Evolutionary conservation across 345 rosid genomes (phyloP), one percentile per base, ranked within the genome.

Genomic region (Eucalyptus decipiens): DNA sequence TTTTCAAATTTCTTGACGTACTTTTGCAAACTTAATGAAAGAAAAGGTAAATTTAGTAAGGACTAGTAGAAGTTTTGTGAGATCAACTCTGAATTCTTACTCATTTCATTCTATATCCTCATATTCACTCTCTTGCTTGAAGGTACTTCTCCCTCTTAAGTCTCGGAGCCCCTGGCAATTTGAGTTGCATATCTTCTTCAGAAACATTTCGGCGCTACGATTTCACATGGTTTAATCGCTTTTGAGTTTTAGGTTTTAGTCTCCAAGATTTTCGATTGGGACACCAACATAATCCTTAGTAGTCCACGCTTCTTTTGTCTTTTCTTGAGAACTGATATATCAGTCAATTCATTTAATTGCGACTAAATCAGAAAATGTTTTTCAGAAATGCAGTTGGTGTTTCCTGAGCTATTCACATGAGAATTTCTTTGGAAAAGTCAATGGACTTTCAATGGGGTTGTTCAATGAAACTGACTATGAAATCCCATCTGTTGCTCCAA

Each of bases 151-250:
- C 26, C 81, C 43, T 72, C 43, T 72, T 3, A 37, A 21, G 45
- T 72, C 83, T 72, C 23, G 47, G 47, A 72, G 15, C 8, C 9
- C 81, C 45, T 37, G 45, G 83, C 45, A 72, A 72, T 72, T 6
- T 19, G 45, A 37, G 15, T 72, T 10, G 45, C 16, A 10, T 72
- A 37, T 6, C 23, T 37, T 72, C 45, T 23, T 43, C 3, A 6
- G 15, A 72, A 37, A 72, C 45, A 37, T 72, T 72, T 72, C 1
- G 0, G 1, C 2, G 0, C 5, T 6, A 2, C 1, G 45, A 69
- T 34, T 34, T 72, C 26, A 37, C 8, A 65, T 65, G 37, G 9
- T 65, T 4, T 1, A 14, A 4, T 65, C 0, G 34, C 72, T 65
- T n/a, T 65, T 65, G 37, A 65, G 32, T 60, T 58, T 50, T 18